Evolutionary conservation across 495 filamentous ascomycete species (phyloP).

Genomic region (Neurospora sp.): DNA sequence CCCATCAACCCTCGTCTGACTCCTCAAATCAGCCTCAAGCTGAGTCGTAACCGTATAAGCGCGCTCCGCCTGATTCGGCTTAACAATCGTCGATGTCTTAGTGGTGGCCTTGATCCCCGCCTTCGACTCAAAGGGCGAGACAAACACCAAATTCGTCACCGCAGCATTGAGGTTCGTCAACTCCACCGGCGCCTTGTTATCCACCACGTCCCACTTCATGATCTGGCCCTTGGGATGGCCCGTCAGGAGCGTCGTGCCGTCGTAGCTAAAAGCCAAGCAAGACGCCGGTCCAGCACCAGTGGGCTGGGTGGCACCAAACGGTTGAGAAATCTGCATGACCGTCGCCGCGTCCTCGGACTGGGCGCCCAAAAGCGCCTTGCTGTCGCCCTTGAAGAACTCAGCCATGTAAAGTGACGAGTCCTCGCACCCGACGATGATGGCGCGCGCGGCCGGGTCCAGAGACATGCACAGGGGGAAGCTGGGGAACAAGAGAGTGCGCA

Average conservation of each 20-base stretch:
- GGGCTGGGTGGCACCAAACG: constrained; percentile 53
- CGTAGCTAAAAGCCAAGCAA: constrained; percentile 62
- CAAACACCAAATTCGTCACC: constrained; percentile 66
- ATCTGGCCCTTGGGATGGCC: constrained; percentile 76
- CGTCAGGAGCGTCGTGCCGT: constrained; percentile 68
- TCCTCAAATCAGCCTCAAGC: constrained; percentile 33
- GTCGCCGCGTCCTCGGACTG: constrained; percentile 39
- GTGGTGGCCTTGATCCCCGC: constrained; percentile 21
- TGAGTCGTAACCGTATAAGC: constrained; percentile 63
- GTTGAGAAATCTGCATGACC: constrained; percentile 45
- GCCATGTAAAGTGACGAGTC: constrained; percentile 76
- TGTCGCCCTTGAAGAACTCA: constrained; percentile 49
- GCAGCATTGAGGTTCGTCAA: constrained; percentile 63
- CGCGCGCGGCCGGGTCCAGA: constrained; percentile 76
- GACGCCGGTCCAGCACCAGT: constrained; percentile 45
- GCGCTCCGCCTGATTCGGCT: constrained; percentile 57
- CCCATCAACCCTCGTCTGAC: constrained; percentile 27
- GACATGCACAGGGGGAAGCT: constrained; percentile 59
- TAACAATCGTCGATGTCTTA: constrained; percentile 53
- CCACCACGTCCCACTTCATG: constrained; percentile 52
- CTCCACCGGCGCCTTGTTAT: constrained; percentile 55
- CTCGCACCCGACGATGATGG: constrained; percentile 71
- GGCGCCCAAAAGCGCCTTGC: constrained; percentile 46
- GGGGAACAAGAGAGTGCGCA: constrained; percentile 73
- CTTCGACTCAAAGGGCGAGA: constrained; percentile 33